Evolutionary conservation across 768 basidiomycete species (phyloP), one percentile per base, ranked within the genome.

Genomic region (Pholiota microspora): DNA sequence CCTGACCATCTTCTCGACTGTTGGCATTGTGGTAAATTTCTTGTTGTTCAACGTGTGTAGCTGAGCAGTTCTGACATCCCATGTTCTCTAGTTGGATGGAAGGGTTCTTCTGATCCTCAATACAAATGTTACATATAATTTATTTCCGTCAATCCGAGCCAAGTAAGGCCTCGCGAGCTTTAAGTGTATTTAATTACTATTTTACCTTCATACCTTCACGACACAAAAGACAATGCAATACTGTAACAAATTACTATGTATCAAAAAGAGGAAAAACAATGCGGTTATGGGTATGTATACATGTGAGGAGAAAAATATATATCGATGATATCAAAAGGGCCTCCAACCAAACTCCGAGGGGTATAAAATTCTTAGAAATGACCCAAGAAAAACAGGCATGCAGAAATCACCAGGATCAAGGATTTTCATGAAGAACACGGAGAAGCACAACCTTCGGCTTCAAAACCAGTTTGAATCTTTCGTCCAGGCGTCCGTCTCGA

Each of bases 21-120:
- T 55, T 69, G 67, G 67, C 64, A 69, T 28, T 69, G 67, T 50
- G 66, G 67, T 67, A 48, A 57, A 62, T 57, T 18, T 49, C 23
- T 23, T 25, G 8, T 23, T 24, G 10, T 35, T 25, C 16, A n/a
- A n/a, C n/a, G n/a, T n/a, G n/a, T 36, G 4, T 28, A 7, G 1
- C 9, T 6, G 5, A 54, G 31, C 16, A 18, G 40, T 18, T 44
- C 12, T 4, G 28, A 29, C 7, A 29, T 28, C 32, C 10, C 1
- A 32, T 35, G 13, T 18, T n/a, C 15, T 32, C 10, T 28, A 63
- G 62, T 63, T 28, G 62, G 62, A 15, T 63, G 62, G 62, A 63
- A 63, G 28, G 62, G 62, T 18, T 31, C 59, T 5, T 24, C 25
- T 1, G 51, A 45, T 35, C 54, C 62, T 15, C 57, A 55, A 25